Evolutionary conservation across 495 filamentous ascomycete genomes (phyloP).

Genomic region (Evansstolkia leycettana): DNA sequence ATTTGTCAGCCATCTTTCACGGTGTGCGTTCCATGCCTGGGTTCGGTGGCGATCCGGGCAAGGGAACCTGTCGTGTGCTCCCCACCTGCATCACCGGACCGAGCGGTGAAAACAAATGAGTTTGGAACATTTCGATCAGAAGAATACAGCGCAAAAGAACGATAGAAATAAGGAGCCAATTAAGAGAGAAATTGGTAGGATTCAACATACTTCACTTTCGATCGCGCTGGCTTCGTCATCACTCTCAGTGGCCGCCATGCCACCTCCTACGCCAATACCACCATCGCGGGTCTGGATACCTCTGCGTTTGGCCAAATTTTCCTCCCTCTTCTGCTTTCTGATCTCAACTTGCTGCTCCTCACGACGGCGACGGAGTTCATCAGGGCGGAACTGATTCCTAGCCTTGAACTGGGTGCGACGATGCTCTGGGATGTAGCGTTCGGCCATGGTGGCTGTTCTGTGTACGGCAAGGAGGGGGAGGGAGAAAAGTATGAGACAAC

Average conservation of each 20-base stretch:
- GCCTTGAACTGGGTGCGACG: constrained; percentile 99
- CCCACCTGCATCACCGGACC: neutral
- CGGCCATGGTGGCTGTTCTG: constrained; percentile 59
- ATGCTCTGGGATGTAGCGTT: constrained; percentile 98
- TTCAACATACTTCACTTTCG: constrained; percentile 79
- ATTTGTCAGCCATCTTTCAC: constrained; percentile 25
- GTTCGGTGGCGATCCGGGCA: neutral
- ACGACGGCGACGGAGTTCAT: constrained; percentile 95
- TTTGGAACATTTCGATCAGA: neutral
- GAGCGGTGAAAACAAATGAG: constrained; percentile 1
- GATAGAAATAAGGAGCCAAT: constrained; percentile 7
- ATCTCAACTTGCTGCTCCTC: constrained; percentile 99
- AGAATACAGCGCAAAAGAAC: constrained; percentile 5
- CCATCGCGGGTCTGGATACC: constrained; percentile 74
- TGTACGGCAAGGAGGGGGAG: constrained; percentile 11
- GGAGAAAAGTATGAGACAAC: constrained; percentile 14
- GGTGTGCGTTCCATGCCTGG: neutral
- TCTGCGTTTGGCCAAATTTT: constrained; percentile 95
- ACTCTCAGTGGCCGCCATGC: constrained; percentile 79
- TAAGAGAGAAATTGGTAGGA: neutral
- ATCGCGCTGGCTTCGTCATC: constrained; percentile 92
- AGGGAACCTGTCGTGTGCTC: too few species aligned
- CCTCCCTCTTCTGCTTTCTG: constrained; percentile 92
- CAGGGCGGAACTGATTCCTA: constrained; percentile 93
- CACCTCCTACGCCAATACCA: constrained; percentile 65